Percentiles rank a stretch among this genome's conserved stretches.
Conservation (phyloP, 148 eudicot species). For the Rhododendron ovatum region DNA sequence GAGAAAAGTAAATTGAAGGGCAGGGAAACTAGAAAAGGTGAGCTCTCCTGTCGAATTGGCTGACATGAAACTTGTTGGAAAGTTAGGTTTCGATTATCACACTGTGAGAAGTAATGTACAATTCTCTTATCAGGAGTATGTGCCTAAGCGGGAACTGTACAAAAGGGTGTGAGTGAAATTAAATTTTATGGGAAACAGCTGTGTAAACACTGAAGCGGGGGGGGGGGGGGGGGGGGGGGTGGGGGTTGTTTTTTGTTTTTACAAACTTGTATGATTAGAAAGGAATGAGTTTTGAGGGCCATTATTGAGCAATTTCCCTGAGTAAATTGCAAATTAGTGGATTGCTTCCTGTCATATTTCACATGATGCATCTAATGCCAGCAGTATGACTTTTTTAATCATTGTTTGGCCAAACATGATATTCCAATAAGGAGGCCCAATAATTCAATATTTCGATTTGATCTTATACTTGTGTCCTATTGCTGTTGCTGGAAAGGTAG, state of each 20-base stretch:
- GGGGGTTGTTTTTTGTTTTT: too few relatives aligned
- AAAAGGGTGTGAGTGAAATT: not conserved
- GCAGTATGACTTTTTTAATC: not conserved
- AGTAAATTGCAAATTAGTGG: not conserved
- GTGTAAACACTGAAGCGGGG: not conserved
- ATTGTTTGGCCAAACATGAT: not conserved
- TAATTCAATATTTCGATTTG: too few relatives aligned
- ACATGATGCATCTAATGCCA: not conserved
- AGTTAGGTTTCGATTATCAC: not conserved
- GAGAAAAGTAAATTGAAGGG: not conserved
- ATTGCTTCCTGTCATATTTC: not conserved
- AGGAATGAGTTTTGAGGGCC: not conserved
- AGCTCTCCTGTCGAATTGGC: not conserved
- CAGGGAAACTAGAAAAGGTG: not conserved
- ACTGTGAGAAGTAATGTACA: not conserved
- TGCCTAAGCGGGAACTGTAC: not conserved
- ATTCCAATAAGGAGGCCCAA: not conserved
- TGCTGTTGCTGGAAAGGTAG: not conserved
- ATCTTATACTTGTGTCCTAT: not conserved
- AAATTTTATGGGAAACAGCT: not conserved
- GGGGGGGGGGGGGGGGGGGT: too few relatives aligned
- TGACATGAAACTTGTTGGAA: not conserved
- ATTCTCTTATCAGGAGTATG: not conserved
- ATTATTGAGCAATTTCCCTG: not conserved
- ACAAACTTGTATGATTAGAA: not conserved